phyloP scores from a whole-genome alignment of 2,329 filamentous ascomycete genomes.

The Fusarium poae region DNA sequence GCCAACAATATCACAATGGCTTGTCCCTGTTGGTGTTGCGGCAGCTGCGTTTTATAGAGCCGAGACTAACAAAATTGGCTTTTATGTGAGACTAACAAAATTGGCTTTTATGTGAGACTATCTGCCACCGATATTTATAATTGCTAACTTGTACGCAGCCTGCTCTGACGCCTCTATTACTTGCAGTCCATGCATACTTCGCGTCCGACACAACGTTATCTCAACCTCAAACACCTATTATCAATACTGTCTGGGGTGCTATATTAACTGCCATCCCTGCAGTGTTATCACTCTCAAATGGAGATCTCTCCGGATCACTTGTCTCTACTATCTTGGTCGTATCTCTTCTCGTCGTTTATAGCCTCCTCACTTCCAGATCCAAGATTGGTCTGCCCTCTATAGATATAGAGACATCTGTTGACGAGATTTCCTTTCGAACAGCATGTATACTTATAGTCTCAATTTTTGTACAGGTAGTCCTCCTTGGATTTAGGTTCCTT shows the following conservation, averaged over 20 bases:
- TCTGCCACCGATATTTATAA: fast-evolving
- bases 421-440: constrained; percentile 45
- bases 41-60: constrained; percentile 32
- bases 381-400: constrained; percentile 14
- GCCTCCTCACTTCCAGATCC: constrained; percentile 32
- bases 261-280: constrained; percentile 3
- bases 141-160: constrained; percentile 36
- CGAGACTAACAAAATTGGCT: constrained; percentile 16
- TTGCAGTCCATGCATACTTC: constrained; percentile 21
- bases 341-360: constrained; percentile 51
- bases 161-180: constrained; percentile 42
- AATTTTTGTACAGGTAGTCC: constrained; percentile 34
- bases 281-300: constrained; percentile 47
- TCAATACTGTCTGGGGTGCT: constrained; percentile 6
- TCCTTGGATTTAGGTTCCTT: too few relatives aligned
- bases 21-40: constrained; percentile 15
- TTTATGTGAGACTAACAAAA: too few relatives aligned
- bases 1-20: constrained; percentile 22
- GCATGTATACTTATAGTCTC: constrained; percentile 29
- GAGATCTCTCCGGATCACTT: constrained; percentile 38
- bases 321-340: constrained; percentile 49
- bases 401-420: constrained; percentile 46
- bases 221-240: not conserved
- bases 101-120: constrained; percentile 22
- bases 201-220: not conserved